Percentiles rank a stretch among this genome's conserved stretches.
These are phyloP conservation scores for Macaranga tanarius DNA, from an alignment of 441 rosid genomes.

Conservation along the genomic window DNA sequence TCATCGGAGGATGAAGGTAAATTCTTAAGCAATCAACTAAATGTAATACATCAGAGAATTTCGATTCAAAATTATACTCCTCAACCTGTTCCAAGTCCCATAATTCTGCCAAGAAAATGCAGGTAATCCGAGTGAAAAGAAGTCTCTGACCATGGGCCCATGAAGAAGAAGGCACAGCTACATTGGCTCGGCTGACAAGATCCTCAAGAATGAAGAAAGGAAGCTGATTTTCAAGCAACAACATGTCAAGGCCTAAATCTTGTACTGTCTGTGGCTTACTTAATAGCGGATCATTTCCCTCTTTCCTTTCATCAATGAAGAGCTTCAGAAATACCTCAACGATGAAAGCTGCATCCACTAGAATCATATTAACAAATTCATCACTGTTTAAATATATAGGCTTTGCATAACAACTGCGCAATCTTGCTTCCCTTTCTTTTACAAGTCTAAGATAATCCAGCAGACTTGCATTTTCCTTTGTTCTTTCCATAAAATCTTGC, in stretches of 20 bases:
- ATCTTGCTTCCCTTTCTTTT: background rate
- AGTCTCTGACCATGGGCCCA: too few relatives aligned
- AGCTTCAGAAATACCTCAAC: background rate
- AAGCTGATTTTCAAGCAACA: slow-evolving; percentile 30
- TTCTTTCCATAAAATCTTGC: slow-evolving; percentile 6
- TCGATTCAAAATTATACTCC: background rate
- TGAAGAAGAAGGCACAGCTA: background rate
- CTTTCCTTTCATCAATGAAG: too few relatives aligned
- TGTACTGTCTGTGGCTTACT: slow-evolving; percentile 6
- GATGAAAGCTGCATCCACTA: background rate
- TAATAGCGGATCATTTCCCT: background rate
- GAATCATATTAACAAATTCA: background rate
- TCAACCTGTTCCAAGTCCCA: background rate
- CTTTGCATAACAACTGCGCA: slow-evolving; percentile 21
- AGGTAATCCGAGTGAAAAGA: background rate
- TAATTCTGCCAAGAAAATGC: background rate
- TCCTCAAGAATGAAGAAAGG: slow-evolving; percentile 17
- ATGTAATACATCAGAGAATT: background rate
- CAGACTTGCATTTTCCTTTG: background rate
- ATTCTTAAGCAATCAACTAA: background rate
- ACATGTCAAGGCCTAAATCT: slow-evolving; percentile 13
- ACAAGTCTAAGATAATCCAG: background rate
- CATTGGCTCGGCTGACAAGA: background rate
- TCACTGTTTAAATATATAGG: background rate
- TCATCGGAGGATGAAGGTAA: background rate